These are phyloP conservation scores for Cladosporium cucumerinum DNA, from an alignment of 2,329 filamentous ascomycete genomes.

Conservation along the genomic window DNA sequence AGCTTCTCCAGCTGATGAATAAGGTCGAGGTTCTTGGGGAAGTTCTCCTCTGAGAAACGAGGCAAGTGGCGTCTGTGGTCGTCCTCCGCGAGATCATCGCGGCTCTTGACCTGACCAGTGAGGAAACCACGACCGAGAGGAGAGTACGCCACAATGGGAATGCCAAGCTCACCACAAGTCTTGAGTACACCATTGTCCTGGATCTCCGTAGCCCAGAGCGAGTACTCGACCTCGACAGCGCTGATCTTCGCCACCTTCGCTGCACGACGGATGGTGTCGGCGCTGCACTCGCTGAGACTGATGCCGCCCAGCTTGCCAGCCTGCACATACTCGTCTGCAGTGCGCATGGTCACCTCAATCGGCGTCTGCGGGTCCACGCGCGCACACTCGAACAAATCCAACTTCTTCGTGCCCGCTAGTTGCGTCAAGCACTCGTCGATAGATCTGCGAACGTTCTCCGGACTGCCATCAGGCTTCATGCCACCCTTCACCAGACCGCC, in stretches of 20 bases:
- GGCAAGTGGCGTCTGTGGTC: slow-evolving; percentile 49
- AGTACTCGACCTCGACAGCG: slow-evolving; percentile 60
- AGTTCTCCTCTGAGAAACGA: slow-evolving; percentile 61
- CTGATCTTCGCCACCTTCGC: slow-evolving; percentile 54
- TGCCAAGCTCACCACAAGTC: slow-evolving; percentile 59
- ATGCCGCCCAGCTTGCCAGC: slow-evolving; percentile 45
- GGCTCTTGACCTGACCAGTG: slow-evolving; percentile 50
- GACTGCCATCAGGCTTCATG: slow-evolving; percentile 40
- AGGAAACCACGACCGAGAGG: slow-evolving; percentile 64
- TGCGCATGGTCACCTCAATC: slow-evolving; percentile 44
- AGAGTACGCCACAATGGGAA: slow-evolving; percentile 70
- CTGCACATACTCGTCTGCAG: slow-evolving; percentile 39
- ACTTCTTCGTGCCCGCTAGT: slow-evolving; percentile 46
- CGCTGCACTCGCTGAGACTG: slow-evolving; percentile 45
- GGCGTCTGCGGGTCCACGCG: slow-evolving; percentile 44
- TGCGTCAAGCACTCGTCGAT: slow-evolving; percentile 46
- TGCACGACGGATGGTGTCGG: slow-evolving; percentile 46
- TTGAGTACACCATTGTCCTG: slow-evolving; percentile 56
- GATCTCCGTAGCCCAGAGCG: slow-evolving; percentile 55
- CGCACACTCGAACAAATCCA: slow-evolving; percentile 49
- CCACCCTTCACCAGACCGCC: slow-evolving; percentile 40
- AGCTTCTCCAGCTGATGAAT: slow-evolving; percentile 56
- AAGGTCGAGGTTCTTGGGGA: slow-evolving; percentile 62
- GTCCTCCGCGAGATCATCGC: slow-evolving; percentile 54
- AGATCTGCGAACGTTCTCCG: slow-evolving; percentile 41